A percentile compares a stretch with the other conserved stretches of the same genome.
These are phyloP conservation scores for Zelopaecilomyces penicillatus DNA, from an alignment of 2,329 filamentous ascomycete species.

Conservation along the genomic window DNA sequence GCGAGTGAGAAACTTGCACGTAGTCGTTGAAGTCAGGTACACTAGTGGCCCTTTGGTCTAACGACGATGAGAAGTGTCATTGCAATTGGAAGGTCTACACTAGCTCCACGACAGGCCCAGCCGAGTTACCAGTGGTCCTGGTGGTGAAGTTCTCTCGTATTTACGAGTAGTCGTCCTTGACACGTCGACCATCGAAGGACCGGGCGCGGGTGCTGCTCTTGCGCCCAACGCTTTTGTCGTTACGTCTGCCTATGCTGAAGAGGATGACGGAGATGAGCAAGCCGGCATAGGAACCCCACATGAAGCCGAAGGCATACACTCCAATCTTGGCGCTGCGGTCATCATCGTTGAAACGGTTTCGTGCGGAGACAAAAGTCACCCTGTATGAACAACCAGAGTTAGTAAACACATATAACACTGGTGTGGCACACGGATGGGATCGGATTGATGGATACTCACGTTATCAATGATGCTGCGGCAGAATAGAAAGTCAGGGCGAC, in stretches of 20 bases:
- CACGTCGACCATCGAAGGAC: slow-evolving; percentile 42
- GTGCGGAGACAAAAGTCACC: slow-evolving; percentile 58
- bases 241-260: slow-evolving; percentile 55
- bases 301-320: slow-evolving; percentile 64
- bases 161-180: slow-evolving; percentile 64
- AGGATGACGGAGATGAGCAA: slow-evolving; percentile 59
- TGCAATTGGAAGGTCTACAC: too few species aligned
- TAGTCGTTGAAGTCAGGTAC: too few species aligned
- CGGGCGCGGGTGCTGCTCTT: slow-evolving; percentile 28
- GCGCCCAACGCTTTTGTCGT: slow-evolving; percentile 32
- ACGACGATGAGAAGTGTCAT: too few species aligned
- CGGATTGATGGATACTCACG: slow-evolving; percentile 41
- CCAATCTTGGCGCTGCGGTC: slow-evolving; percentile 55
- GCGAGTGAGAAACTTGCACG: too few species aligned
- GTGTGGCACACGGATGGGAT: not conserved
- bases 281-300: slow-evolving; percentile 62
- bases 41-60: too few species aligned
- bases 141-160: not conserved
- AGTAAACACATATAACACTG: not conserved
- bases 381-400: slow-evolving; percentile 19
- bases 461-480: slow-evolving; percentile 64
- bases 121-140: too few species aligned
- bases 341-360: slow-evolving; percentile 52
- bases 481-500: slow-evolving; percentile 62
- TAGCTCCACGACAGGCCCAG: too few species aligned